A percentile compares a stretch with the other conserved stretches of the same genome.
These are phyloP conservation scores for Sedum album DNA, from an alignment of 164 flowering plant genomes.

Conservation along the genomic window DNA sequence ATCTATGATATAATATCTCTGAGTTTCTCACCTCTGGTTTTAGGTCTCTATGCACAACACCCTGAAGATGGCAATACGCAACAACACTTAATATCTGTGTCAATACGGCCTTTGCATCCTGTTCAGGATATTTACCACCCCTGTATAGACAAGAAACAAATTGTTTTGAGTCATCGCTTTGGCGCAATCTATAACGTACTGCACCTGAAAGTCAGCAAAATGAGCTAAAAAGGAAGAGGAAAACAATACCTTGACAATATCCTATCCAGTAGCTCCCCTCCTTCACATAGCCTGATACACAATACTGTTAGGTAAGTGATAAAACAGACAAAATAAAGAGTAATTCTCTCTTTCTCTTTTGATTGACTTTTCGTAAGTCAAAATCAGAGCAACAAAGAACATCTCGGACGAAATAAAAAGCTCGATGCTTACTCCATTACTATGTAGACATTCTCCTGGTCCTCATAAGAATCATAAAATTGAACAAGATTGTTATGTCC, in stretches of 20 bases:
- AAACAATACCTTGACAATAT: slow-evolving; percentile 53
- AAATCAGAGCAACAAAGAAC: not conserved
- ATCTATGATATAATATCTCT: not conserved
- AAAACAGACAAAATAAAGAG: not conserved
- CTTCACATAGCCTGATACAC: slow-evolving; percentile 57
- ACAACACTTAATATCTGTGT: slow-evolving; percentile 56
- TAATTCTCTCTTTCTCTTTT: not conserved
- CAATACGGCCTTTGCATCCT: slow-evolving; percentile 52
- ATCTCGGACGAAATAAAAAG: not conserved
- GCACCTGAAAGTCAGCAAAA: not conserved
- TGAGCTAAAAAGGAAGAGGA: too few relatives aligned
- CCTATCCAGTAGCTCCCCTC: slow-evolving; percentile 68
- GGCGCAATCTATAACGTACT: not conserved
- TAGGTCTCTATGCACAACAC: slow-evolving; percentile 71
- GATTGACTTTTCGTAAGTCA: not conserved
- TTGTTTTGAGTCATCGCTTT: not conserved
- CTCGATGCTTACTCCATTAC: slow-evolving; percentile 64
- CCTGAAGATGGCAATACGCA: slow-evolving; percentile 70
- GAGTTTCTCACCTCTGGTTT: slow-evolving; percentile 52
- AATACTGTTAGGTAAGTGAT: not conserved
- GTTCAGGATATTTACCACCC: slow-evolving; percentile 67
- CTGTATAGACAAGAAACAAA: slow-evolving; percentile 22
- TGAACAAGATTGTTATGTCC: slow-evolving; percentile 52
- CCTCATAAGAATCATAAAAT: slow-evolving; percentile 63
- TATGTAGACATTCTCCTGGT: slow-evolving; percentile 55